Base-by-base conservation (phyloP, 768 basidiomycete species). In the Megacollybia marginata region DNA sequence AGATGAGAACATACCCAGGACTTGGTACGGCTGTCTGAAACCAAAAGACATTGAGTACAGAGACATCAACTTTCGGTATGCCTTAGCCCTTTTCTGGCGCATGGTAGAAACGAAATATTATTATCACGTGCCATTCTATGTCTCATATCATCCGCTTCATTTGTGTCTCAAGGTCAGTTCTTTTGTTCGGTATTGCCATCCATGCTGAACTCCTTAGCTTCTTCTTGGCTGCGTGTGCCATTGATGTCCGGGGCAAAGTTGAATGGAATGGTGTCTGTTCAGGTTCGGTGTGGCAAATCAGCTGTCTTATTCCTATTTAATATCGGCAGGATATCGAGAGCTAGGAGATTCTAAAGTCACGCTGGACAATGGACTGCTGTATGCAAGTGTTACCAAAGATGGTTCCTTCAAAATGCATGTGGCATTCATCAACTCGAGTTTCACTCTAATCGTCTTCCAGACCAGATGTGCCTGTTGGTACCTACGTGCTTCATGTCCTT, bases 11-110 rank as follows among this genome's bases (percentile, higher is more conserved):
- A 55, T 57, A 92, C 93, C 79, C 20, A 98, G 76, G 7, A 95
- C 77, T 72, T 98, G 96, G 64, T 92, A 98, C 0, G 96, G 95
- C 59, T 92, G 83, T 42, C 92, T 73, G 65, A 97, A 98, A 6
- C 88, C 88, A 65, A 97, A 97, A 2, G 84, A 76, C 64, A 86
- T 78, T 53, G 76, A 79, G 63, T 97, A 97, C 45, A 94, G 70
- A 13, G 82, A 76, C 94, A 99, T 98, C 48, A 95, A 86, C 63
- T 92, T 92, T 56, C 86, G 80, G 68, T 97, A 97, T 1, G 85
- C 80, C 67, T 99, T 99, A 23, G 93, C 92, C 63, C 96, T 78
- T 69, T 91, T 96, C 69, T 96, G 92, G 49, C 93, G 76, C 96
- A 99, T 99, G 51, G 56, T 69, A 55, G 42, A 40, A 40, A 6